Evolutionary conservation across 1,139 yeast species (phyloP).

Genomic region (Pichia sp.): DNA sequence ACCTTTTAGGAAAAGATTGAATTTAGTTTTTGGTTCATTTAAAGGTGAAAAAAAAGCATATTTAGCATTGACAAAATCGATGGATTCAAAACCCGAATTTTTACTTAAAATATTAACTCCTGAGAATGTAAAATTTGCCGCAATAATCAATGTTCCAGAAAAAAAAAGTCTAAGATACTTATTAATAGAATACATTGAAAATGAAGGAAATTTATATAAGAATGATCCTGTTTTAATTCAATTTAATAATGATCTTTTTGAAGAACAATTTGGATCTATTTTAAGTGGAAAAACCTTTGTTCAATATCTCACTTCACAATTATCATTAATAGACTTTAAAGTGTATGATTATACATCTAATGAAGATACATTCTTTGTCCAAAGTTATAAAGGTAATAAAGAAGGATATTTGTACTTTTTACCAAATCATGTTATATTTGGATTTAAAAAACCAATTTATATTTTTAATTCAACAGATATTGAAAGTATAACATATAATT

Average conservation of each 20-base stretch:
- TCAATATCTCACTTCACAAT: conserved; percentile 27
- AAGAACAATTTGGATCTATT: conserved; percentile 29
- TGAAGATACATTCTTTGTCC: conserved; percentile 46
- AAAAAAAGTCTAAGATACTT: conserved; percentile 37
- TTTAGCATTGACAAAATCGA: conserved; percentile 36
- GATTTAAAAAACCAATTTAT: conserved; percentile 83
- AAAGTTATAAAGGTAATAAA: conserved; percentile 81
- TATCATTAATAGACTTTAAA: conserved; percentile 26
- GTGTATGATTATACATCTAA: conserved; percentile 24
- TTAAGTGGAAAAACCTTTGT: conserved; percentile 24
- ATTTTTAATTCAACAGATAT: conserved; percentile 54
- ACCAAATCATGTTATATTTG: conserved; percentile 68
- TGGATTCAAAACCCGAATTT: conserved; percentile 35
- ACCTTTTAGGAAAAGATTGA: conserved; percentile 44
- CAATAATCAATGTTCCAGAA: conserved; percentile 44
- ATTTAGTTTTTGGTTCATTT: conserved; percentile 30
- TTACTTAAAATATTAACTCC: conserved; percentile 30
- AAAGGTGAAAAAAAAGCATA: conserved; percentile 29
- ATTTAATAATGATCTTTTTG: conserved; percentile 34
- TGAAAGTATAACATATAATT: conserved; percentile 69
- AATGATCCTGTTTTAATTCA: conserved; percentile 42
- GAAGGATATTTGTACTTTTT: conserved; percentile 76
- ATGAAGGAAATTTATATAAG: conserved; percentile 27
- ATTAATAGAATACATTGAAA: conserved; percentile 37
- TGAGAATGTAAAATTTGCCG: conserved; percentile 38